phyloP scores from a whole-genome alignment of 768 basidiomycete species.

The Terana coerulea region DNA sequence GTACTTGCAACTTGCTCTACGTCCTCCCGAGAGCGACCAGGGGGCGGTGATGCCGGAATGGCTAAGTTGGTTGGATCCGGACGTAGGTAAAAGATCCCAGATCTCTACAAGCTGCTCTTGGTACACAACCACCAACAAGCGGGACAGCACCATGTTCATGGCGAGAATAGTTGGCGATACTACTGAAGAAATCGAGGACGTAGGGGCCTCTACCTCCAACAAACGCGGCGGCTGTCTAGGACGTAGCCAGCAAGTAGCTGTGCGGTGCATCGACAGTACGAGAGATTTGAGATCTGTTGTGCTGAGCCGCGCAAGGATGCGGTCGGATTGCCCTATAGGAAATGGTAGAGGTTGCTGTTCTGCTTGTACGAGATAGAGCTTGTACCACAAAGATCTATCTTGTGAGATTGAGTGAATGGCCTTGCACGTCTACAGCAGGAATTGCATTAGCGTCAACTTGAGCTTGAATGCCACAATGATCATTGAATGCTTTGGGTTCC shows the following conservation, averaged over 20 bases:
- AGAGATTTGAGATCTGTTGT: background rate
- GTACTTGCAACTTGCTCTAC: background rate
- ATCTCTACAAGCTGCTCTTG: slow-evolving; percentile 38
- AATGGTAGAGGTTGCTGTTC: background rate
- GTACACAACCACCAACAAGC: slow-evolving; percentile 46
- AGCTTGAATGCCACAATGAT: too few relatives aligned
- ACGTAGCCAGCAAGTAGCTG: background rate
- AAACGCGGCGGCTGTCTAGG: background rate
- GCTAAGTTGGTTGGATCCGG: background rate
- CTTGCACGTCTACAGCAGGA: slow-evolving; percentile 10
- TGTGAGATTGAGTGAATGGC: background rate
- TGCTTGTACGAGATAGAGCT: background rate
- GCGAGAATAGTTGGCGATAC: slow-evolving; percentile 26
- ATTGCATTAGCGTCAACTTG: too few relatives aligned
- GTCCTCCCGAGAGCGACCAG: background rate
- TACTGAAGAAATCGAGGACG: background rate
- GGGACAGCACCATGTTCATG: slow-evolving; percentile 40
- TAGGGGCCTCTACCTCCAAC: slow-evolving; percentile 1
- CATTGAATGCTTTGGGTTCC: too few relatives aligned
- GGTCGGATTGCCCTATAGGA: too few relatives aligned
- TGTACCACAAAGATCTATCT: slow-evolving; percentile 3
- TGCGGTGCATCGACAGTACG: background rate
- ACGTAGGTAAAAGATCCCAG: slow-evolving; percentile 31
- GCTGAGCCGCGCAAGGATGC: background rate
- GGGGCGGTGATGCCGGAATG: background rate